Evolutionary conservation across 1,284 basidiomycete genomes (phyloP).

Genomic region (Fistulinella staudtii): DNA sequence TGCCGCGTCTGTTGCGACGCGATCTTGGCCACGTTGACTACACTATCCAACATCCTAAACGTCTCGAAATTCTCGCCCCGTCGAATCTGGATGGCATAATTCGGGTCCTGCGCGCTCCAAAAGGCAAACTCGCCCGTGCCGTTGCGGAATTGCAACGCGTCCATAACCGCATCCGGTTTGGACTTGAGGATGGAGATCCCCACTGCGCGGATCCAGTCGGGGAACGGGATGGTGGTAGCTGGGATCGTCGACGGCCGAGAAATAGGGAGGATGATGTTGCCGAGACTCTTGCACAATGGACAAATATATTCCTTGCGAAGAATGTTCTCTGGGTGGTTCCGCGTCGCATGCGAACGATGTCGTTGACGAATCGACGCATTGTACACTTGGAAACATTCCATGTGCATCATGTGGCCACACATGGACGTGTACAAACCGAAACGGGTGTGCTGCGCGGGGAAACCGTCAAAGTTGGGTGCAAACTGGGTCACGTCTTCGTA

Average conservation of each 20-base stretch:
- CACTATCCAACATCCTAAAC: conserved; percentile 74
- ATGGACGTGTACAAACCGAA: conserved; percentile 89
- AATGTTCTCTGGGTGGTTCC: conserved; percentile 94
- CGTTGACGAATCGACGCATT: conserved; percentile 83
- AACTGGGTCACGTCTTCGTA: conserved; percentile 47
- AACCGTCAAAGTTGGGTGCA: conserved; percentile 65
- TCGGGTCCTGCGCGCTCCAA: conserved; percentile 75
- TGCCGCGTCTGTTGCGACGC: conserved; percentile 73
- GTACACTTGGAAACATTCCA: conserved; percentile 92
- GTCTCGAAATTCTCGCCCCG: conserved; percentile 52
- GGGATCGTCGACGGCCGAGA: conserved; percentile 44
- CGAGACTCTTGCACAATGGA: conserved; percentile 96
- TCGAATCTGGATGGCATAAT: conserved; percentile 55
- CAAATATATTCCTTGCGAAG: conserved; percentile 94
- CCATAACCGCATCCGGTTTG: conserved; percentile 64
- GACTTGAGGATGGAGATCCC: conserved; percentile 79
- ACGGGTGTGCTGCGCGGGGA: conserved; percentile 66
- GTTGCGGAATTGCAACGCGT: conserved; percentile 67
- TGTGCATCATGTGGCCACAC: conserved; percentile 97
- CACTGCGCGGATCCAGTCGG: conserved; percentile 78
- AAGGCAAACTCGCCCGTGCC: conserved; percentile 83
- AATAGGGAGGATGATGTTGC: conserved; percentile 91
- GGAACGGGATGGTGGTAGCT: conserved; percentile 58
- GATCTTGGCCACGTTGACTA: conserved; percentile 66
- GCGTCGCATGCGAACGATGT: conserved; percentile 85